Evolutionary conservation across 352 stramenopile species (phyloP).

Genomic region (Lagenidium giganteum): DNA sequence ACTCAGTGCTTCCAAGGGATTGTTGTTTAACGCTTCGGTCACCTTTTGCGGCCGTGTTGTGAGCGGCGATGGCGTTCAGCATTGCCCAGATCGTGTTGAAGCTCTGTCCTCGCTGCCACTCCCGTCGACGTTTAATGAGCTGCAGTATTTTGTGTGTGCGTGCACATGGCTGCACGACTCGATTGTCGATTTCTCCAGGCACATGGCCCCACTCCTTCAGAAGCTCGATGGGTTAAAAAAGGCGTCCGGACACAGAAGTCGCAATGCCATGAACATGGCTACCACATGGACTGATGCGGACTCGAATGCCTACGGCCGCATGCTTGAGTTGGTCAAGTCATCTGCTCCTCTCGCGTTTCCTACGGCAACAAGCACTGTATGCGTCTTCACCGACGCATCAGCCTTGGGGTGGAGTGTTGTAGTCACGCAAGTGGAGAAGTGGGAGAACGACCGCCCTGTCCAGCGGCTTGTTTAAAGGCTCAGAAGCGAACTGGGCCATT

Average conservation of each 20-base stretch:
- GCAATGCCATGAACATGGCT: no score
- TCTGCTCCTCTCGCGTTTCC: no score
- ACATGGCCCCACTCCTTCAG: constrained; percentile 12
- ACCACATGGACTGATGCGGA: no score
- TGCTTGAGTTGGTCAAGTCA: no score
- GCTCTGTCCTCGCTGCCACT: neutral
- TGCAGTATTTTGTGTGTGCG: constrained; percentile 13
- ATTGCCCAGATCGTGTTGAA: constrained; percentile 4
- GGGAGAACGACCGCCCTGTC: neutral
- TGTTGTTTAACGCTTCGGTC: neutral
- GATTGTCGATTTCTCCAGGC: constrained; percentile 14
- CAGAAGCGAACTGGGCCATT: constrained; percentile 7
- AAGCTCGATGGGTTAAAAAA: constrained; percentile 1
- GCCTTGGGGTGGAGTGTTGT: constrained; percentile 11
- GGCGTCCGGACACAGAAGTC: no score
- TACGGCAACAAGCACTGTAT: neutral
- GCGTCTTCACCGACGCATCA: constrained; percentile 15
- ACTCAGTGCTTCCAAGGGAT: constrained; percentile 3
- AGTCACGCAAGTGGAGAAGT: constrained; percentile 14
- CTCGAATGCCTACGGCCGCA: no score
- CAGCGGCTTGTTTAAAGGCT: constrained; percentile 1
- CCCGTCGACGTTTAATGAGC: constrained; percentile 2
- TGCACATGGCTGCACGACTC: constrained; percentile 11
- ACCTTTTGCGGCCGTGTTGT: constrained; percentile 11
- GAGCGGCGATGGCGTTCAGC: neutral